These are phyloP conservation scores for Trypanosoma caninum DNA, from an alignment of 208 protist genomes.

Conservation along the genomic window DNA sequence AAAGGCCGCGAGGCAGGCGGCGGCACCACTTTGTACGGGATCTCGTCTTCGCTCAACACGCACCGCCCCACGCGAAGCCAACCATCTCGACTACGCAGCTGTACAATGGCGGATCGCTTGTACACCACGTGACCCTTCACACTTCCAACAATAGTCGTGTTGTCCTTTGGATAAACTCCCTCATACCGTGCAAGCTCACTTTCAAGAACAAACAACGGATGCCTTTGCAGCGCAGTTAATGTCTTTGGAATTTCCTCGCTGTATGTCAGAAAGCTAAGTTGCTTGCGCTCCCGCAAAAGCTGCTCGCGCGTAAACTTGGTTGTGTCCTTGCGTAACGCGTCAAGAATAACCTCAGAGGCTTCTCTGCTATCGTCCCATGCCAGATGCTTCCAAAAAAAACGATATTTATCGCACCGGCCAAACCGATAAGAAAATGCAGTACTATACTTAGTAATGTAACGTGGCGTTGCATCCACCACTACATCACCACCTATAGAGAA, in stretches of 20 bases:
- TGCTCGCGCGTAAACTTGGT: constrained; percentile 24
- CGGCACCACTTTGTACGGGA: constrained; percentile 73
- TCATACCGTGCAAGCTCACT: constrained; percentile 69
- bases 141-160: constrained; percentile 67
- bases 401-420: constrained; percentile 48
- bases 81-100: constrained; percentile 78
- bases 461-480: constrained; percentile 70
- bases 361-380: constrained; percentile 81
- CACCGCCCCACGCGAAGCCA: constrained; percentile 83
- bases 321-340: constrained; percentile 42
- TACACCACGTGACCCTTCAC: constrained; percentile 85
- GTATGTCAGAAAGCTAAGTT: constrained; percentile 76
- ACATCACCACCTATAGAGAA: constrained; percentile 69
- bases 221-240: constrained; percentile 55
- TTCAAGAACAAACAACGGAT: constrained; percentile 89
- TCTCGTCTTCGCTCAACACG: constrained; percentile 50
- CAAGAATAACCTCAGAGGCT: constrained; percentile 63
- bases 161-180: constrained; percentile 80
- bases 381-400: constrained; percentile 78
- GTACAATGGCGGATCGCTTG: constrained; percentile 82
- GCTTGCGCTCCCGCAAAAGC: constrained; percentile 49
- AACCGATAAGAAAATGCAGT: constrained; percentile 54
- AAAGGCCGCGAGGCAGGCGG: constrained; percentile 86
- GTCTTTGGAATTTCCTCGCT: constrained; percentile 82
- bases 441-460: constrained; percentile 85